phyloP scores from a whole-genome alignment of 179 eudicot genomes.

The Spergularia azorica region DNA sequence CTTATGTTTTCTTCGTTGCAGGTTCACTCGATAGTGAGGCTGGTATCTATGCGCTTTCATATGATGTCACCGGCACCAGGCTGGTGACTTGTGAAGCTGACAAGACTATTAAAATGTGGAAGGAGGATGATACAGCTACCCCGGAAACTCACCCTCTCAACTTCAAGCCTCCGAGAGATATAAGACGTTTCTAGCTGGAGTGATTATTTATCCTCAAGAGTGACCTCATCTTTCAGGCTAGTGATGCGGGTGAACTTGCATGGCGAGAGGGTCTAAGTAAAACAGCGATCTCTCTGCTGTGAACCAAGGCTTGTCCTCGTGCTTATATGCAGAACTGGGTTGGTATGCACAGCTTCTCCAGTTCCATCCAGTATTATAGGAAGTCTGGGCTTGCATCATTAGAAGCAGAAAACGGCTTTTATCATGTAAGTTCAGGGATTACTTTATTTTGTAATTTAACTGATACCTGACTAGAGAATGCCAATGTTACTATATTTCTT shows the following conservation, averaged over 20 bases:
- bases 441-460: too few relatives aligned
- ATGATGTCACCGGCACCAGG: constrained; percentile 84
- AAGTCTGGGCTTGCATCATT: too few relatives aligned
- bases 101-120: constrained; percentile 99
- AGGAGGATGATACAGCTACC: constrained; percentile 88
- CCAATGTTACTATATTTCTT: too few relatives aligned
- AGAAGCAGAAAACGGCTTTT: too few relatives aligned
- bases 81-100: constrained; percentile 94
- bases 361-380: too few relatives aligned
- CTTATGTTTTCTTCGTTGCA: constrained; percentile 29
- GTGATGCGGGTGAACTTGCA: background rate
- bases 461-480: too few relatives aligned
- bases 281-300: too few relatives aligned
- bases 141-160: constrained; percentile 91
- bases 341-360: too few relatives aligned
- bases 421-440: too few relatives aligned
- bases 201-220: background rate
- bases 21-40: constrained; percentile 99
- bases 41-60: constrained; percentile 75
- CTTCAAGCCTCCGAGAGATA: constrained; percentile 95
- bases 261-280: too few relatives aligned
- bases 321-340: too few relatives aligned
- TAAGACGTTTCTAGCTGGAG: constrained; percentile 58
- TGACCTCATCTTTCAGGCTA: background rate
- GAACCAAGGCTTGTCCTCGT: too few relatives aligned